phyloP scores from a whole-genome alignment of 495 filamentous ascomycete genomes.

The Daldinia vernicosa region DNA sequence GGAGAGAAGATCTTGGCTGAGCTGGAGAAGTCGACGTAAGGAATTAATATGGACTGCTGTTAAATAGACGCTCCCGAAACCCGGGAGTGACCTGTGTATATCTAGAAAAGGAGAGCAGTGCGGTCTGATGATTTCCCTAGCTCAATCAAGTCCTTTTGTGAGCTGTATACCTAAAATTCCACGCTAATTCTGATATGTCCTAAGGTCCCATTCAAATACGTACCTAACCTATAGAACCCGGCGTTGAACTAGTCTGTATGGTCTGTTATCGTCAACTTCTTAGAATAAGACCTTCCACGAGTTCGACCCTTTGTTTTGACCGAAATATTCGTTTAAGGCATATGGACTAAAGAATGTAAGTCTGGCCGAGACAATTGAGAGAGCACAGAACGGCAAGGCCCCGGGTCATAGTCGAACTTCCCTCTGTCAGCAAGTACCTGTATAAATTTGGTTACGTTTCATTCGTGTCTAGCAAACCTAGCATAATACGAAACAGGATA shows the following conservation, averaged over 20 bases:
- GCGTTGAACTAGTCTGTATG: not conserved
- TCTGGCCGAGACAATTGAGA: too few relatives aligned
- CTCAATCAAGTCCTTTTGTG: conserved; percentile 50
- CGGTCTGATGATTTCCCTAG: conserved; percentile 46
- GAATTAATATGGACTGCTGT: conserved; percentile 45
- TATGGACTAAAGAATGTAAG: too few relatives aligned
- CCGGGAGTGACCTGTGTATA: conserved; percentile 48
- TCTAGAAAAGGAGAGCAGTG: conserved; percentile 49
- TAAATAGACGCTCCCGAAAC: conserved; percentile 45
- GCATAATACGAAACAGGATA: not conserved
- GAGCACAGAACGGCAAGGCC: too few relatives aligned
- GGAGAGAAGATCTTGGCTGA: conserved; percentile 99
- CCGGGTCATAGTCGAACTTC: too few relatives aligned
- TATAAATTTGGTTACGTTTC: too few relatives aligned
- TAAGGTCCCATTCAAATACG: not conserved
- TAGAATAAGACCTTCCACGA: not conserved
- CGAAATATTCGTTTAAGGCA: too few relatives aligned
- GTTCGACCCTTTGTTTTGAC: too few relatives aligned
- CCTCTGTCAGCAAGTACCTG: too few relatives aligned
- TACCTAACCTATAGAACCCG: not conserved
- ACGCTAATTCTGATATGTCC: conserved; percentile 38
- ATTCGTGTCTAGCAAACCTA: too few relatives aligned
- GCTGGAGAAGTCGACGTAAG: conserved; percentile 80
- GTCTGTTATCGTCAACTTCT: not conserved
- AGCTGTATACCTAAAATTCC: conserved; percentile 48